A percentile compares a stretch with the other conserved stretches of the same genome.
These are phyloP conservation scores for Emericellopsis terricola DNA, from an alignment of 495 filamentous ascomycete genomes.

Conservation along the genomic window DNA sequence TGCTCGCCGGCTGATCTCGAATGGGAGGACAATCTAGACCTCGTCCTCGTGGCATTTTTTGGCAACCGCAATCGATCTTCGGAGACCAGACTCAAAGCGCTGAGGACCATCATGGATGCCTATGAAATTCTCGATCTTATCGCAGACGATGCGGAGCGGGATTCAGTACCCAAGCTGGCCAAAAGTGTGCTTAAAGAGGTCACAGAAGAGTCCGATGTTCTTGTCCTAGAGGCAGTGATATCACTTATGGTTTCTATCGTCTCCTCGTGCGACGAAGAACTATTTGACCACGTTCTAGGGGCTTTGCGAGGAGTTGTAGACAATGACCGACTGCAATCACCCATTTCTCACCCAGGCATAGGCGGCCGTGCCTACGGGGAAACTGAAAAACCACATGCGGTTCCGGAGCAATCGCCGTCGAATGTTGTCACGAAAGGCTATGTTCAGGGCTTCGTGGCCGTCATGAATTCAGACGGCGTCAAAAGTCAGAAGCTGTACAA, in stretches of 20 bases:
- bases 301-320: constrained; percentile 24
- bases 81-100: constrained; percentile 46
- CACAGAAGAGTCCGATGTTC: constrained; percentile 32
- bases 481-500: constrained; percentile 36
- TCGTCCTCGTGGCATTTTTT: constrained; percentile 48
- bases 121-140: constrained; percentile 41
- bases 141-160: constrained; percentile 27
- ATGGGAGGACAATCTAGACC: constrained; percentile 46
- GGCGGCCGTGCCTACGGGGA: constrained; percentile 3
- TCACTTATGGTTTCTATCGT: constrained; percentile 31
- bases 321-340: constrained; percentile 18
- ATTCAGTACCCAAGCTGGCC: constrained; percentile 21
- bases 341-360: constrained; percentile 14
- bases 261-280: constrained; percentile 20
- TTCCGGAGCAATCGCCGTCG: constrained; percentile 24
- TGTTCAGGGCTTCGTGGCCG: constrained; percentile 41
- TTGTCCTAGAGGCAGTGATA: constrained; percentile 31
- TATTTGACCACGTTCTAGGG: constrained; percentile 35
- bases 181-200: constrained; percentile 29
- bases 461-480: constrained; percentile 30
- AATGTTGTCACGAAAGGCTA: constrained; percentile 38
- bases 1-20: constrained; percentile 51
- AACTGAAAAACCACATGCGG: constrained; percentile 1
- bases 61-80: constrained; percentile 41
- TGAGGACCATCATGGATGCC: constrained; percentile 51